A percentile compares a stretch with the other conserved stretches of the same genome.
Conservation (phyloP, 148 eudicot species). For the Selenicereus undatus region DNA sequence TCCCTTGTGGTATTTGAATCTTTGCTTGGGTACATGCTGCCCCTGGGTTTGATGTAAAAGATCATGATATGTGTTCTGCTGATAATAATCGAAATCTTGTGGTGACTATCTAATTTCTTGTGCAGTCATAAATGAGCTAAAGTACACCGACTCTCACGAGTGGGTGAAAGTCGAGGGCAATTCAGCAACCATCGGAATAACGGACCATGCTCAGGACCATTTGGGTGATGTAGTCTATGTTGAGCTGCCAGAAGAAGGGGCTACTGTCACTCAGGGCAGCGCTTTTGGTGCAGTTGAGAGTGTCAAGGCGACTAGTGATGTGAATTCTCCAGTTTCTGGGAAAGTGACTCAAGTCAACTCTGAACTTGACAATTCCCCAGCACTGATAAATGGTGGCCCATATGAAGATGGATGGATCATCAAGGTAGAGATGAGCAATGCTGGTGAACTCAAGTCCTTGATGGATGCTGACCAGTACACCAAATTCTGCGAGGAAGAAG, state of each 20-base stretch:
- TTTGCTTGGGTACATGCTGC: not conserved
- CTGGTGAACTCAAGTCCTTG: conserved; percentile 45
- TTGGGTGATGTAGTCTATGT: conserved; percentile 90
- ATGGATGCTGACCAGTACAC: conserved; percentile 80
- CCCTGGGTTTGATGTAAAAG: not conserved
- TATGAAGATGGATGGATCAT: conserved; percentile 88
- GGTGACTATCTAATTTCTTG: conserved; percentile 3
- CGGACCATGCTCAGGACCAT: conserved; percentile 93
- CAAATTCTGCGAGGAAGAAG: conserved; percentile 92
- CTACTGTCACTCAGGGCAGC: conserved; percentile 56
- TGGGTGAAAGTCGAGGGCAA: conserved; percentile 88
- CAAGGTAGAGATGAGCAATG: conserved; percentile 64
- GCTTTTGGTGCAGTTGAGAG: conserved; percentile 94
- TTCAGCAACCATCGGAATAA: conserved; percentile 73
- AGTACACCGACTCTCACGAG: conserved; percentile 81
- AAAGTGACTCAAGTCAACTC: conserved; percentile 67
- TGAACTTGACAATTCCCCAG: conserved; percentile 61
- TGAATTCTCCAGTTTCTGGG: conserved; percentile 89
- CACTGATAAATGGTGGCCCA: conserved; percentile 75
- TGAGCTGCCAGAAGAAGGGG: conserved; percentile 79
- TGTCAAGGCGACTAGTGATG: conserved; percentile 92
- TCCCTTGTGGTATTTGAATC: not conserved
- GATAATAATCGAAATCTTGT: not conserved
- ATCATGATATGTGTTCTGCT: not conserved
- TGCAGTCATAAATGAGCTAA: conserved; percentile 72